Base-by-base conservation (phyloP, 1,139 yeast species). In the Blastobotrys persicus region DNA sequence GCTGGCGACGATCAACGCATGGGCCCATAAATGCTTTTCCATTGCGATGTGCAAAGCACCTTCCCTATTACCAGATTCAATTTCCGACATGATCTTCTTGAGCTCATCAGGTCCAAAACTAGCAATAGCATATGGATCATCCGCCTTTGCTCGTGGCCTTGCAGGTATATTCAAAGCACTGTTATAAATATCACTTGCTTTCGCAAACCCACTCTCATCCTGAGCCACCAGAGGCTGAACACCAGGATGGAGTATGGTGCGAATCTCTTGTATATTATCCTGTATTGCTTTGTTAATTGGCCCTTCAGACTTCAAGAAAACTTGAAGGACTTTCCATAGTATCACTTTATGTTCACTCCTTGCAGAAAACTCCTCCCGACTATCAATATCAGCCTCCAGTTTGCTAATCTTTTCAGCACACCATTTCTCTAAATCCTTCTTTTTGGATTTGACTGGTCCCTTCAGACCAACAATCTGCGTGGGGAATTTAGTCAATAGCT, bases 1-100 rank as follows among this genome's bases (percentile, higher is more conserved):
- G 52, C 84, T 78, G 1, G 95, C 83, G 50, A 91, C 71, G 37
- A 88, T 67, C 49, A 91, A 66, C 0, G 96, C 86, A 64, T 89
- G 74, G 0, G 95, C 81, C 86, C 89, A 89, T 55, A 88, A 87
- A 12, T 81, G 79, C 51, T 79, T 77, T 1, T 78, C 74, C 31
- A 88, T 65, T 1, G 94, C 80, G 50, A 74, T 71, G 26, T 78
- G 74, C 48, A 89, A 68, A 0, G 96, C 97, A 2, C 75, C 77
- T 17, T 79, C 81, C 19, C 81, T 77, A 50, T 82, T 75, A 1
- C 97, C 97, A 1, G 70, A 63, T 61, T 81, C 85, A 46, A 86
- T 60, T 23, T 66, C 58, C 2, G 66, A 55, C 47, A 71, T 67
- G 6, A 75, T 51, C 4, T 48, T 49, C 20, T 53, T 54, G 41